phyloP scores from a whole-genome alignment of 345 rosid genomes.

The Gossypium ekmanianum region DNA sequence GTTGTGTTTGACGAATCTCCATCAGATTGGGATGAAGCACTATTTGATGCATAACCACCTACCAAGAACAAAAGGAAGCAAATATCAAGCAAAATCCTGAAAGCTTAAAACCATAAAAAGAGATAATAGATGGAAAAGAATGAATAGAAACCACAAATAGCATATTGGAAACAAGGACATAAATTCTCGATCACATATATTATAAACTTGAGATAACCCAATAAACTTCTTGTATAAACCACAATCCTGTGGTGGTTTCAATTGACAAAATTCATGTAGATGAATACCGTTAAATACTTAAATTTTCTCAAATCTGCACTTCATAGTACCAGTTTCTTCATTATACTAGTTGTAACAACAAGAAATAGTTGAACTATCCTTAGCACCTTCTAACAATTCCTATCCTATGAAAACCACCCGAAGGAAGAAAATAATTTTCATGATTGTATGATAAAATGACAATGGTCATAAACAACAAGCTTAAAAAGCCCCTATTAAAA shows the following conservation, averaged over 20 bases:
- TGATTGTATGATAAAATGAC: not conserved
- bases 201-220: not conserved
- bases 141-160: not conserved
- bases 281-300: not conserved
- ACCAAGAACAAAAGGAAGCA: not conserved
- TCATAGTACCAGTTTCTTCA: not conserved
- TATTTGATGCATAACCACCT: slow-evolving; percentile 74
- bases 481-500: not conserved
- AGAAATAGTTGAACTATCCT: slow-evolving; percentile 3
- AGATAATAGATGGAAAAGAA: not conserved
- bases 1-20: slow-evolving; percentile 80
- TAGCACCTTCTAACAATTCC: not conserved
- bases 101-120: not conserved
- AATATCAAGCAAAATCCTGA: slow-evolving; percentile 1
- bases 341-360: not conserved
- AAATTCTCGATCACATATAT: not conserved
- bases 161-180: not conserved
- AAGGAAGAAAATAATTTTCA: not conserved
- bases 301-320: not conserved
- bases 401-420: not conserved
- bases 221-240: not conserved
- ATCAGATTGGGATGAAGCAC: slow-evolving; percentile 52
- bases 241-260: not conserved
- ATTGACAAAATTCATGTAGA: not conserved
- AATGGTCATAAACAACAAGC: not conserved